Percentiles rank a stretch among this genome's conserved stretches.
Conservation (phyloP, 1,284 basidiomycete species). For the Lentinus polychrous region DNA sequence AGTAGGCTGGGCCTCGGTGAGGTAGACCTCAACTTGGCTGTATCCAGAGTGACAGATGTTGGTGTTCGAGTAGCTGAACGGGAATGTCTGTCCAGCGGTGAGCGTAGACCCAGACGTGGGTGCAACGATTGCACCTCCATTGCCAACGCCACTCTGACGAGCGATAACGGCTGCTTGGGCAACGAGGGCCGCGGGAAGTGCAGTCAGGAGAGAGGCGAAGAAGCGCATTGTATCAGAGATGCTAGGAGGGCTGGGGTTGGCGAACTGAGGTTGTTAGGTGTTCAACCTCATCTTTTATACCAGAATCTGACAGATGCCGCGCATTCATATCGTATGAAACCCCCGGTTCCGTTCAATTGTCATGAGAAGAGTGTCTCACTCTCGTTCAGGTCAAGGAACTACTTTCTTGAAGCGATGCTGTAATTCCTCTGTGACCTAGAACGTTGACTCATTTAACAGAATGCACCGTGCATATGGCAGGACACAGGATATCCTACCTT, state of each 20-base stretch:
- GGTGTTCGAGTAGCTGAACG: slow-evolving; percentile 9
- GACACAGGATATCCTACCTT: too few relatives aligned
- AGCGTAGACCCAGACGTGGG: slow-evolving; percentile 5
- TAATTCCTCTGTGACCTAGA: too few relatives aligned
- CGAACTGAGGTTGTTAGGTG: too few relatives aligned
- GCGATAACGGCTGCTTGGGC: neutral
- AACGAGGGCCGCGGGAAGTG: neutral
- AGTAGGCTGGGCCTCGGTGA: slow-evolving; percentile 6
- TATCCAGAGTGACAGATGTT: slow-evolving; percentile 13
- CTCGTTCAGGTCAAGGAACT: too few relatives aligned
- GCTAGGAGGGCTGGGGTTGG: neutral
- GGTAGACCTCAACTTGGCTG: slow-evolving; percentile 11
- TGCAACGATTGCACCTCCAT: slow-evolving; percentile 6
- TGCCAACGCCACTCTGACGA: neutral
- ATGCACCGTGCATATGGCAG: too few relatives aligned
- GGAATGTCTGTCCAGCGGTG: slow-evolving; percentile 2
- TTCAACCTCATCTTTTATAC: too few relatives aligned
- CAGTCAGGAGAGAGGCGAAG: neutral
- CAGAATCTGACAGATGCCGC: too few relatives aligned
- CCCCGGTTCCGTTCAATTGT: too few relatives aligned
- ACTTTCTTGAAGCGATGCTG: too few relatives aligned
- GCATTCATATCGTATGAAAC: too few relatives aligned
- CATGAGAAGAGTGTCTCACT: too few relatives aligned
- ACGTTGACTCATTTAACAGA: too few relatives aligned
- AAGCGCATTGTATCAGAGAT: neutral